Conservation (phyloP, 1,284 basidiomycete genomes). For the Cryptococcus jaspeensis region DNA sequence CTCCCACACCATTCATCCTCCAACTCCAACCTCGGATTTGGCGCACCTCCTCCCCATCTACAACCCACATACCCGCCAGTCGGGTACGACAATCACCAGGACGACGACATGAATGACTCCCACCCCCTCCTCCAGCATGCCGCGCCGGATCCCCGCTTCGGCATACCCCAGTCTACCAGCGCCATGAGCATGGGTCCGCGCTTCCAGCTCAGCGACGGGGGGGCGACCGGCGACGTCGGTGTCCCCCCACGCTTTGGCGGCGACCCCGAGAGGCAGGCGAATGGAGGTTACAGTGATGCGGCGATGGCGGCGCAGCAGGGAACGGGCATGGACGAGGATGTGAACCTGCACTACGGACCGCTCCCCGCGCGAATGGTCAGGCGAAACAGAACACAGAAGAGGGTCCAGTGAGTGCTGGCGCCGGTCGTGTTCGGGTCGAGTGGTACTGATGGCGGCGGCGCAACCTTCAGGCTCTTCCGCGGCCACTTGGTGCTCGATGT, state of each 20-base stretch:
- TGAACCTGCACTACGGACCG: conserved; percentile 64
- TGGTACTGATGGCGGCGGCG: neutral
- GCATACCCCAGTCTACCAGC: conserved; percentile 16
- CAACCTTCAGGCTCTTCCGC: conserved; percentile 65
- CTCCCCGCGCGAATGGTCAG: conserved; percentile 83
- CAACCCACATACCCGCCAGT: conserved; percentile 15
- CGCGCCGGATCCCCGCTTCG: conserved; percentile 30
- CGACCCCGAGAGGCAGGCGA: conserved; percentile 12
- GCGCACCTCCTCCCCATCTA: conserved; percentile 7
- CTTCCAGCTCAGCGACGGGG: conserved; percentile 31
- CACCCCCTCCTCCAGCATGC: conserved; percentile 40
- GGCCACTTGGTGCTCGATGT: conserved; percentile 88
- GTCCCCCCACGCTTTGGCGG: conserved; percentile 18
- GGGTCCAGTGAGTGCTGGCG: conserved; percentile 62
- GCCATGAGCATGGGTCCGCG: conserved; percentile 22
- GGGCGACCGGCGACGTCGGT: conserved; percentile 24
- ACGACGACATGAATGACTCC: conserved; percentile 43
- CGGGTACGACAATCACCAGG: conserved; percentile 6
- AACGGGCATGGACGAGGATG: conserved; percentile 45
- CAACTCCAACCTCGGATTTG: conserved; percentile 6
- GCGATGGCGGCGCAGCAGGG: conserved; percentile 1
- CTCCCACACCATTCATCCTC: conserved; percentile 27
- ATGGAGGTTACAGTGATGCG: conserved; percentile 12
- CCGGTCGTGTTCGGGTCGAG: neutral
- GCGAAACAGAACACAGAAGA: conserved; percentile 86